Evolutionary conservation across 208 protist genomes (phyloP).

Genomic region (Acanthamoeba rhysodes): DNA sequence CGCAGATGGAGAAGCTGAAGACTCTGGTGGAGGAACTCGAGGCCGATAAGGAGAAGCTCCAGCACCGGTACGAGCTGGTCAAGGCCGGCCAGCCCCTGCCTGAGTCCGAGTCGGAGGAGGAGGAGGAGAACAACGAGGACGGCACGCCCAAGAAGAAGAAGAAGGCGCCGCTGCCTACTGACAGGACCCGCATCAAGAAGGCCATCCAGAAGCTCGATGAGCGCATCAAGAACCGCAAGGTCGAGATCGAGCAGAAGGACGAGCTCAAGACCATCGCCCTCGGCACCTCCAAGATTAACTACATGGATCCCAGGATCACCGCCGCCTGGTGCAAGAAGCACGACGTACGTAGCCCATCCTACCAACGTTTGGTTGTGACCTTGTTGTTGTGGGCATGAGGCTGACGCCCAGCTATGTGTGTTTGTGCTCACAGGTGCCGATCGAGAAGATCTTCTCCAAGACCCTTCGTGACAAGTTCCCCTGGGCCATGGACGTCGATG

Average conservation of each 20-base stretch:
- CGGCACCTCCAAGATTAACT: slow-evolving; percentile 99
- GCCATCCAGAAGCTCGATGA: slow-evolving; percentile 75
- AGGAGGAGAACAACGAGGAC: slow-evolving; percentile 70
- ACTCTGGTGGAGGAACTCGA: slow-evolving; percentile 89
- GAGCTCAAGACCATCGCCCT: slow-evolving; percentile 93
- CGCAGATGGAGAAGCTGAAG: slow-evolving; percentile 92
- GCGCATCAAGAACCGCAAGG: slow-evolving; percentile 71
- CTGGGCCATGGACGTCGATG: slow-evolving; percentile 94
- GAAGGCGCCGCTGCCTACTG: slow-evolving; percentile 80
- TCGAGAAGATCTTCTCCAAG: slow-evolving; percentile 98
- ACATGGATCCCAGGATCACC: slow-evolving; percentile 99
- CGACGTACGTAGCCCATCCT: slow-evolving; percentile 19
- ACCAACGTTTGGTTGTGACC: neutral
- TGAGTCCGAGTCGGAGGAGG: slow-evolving; percentile 72
- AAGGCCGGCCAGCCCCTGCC: slow-evolving; percentile 80
- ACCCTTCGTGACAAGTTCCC: slow-evolving; percentile 98
- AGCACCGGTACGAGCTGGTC: slow-evolving; percentile 75
- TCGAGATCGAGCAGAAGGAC: slow-evolving; percentile 82
- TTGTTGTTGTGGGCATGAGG: no score
- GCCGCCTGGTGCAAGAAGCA: slow-evolving; percentile 96
- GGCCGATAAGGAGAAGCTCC: slow-evolving; percentile 76
- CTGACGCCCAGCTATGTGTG: neutral
- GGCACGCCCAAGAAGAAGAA: slow-evolving; percentile 79
- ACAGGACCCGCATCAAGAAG: slow-evolving; percentile 65
- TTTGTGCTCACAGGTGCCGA: slow-evolving; percentile 90